Percentiles rank a stretch among this genome's conserved stretches.
These are phyloP conservation scores for Bruguiera gymnorhiza DNA, from an alignment of 345 rosid genomes.

Conservation along the genomic window DNA sequence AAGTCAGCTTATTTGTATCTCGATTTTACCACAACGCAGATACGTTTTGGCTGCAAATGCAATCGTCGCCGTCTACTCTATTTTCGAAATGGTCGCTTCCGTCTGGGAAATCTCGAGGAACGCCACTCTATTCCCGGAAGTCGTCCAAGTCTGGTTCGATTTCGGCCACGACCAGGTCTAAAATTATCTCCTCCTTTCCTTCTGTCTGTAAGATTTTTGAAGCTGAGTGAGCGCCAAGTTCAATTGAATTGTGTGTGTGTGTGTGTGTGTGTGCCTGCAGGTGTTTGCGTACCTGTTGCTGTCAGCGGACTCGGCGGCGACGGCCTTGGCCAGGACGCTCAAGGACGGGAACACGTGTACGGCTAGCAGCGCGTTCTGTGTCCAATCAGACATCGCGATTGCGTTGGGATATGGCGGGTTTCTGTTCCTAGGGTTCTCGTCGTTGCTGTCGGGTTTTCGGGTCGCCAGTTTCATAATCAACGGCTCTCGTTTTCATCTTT, in stretches of 20 bases:
- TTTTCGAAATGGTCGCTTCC: slow-evolving; percentile 66
- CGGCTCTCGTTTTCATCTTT: slow-evolving; percentile 82
- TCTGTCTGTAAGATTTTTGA: neutral
- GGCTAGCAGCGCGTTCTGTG: slow-evolving; percentile 51
- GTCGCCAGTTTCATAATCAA: slow-evolving; percentile 68
- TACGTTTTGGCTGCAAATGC: slow-evolving; percentile 76
- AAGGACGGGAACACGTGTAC: slow-evolving; percentile 50
- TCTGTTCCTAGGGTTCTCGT: slow-evolving; percentile 64
- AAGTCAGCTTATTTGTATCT: neutral
- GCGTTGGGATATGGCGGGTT: slow-evolving; percentile 81
- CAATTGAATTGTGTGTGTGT: neutral
- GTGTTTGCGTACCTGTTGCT: slow-evolving; percentile 76
- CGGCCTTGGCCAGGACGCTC: slow-evolving; percentile 63
- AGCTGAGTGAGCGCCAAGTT: neutral
- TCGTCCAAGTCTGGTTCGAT: slow-evolving; percentile 94
- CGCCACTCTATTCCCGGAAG: slow-evolving; percentile 74
- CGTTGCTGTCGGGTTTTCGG: slow-evolving; percentile 78
- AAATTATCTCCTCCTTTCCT: neutral
- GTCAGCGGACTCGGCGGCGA: slow-evolving; percentile 79
- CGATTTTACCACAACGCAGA: slow-evolving; percentile 28
- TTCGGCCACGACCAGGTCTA: slow-evolving; percentile 96
- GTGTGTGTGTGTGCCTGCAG: slow-evolving; percentile 24
- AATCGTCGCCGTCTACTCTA: slow-evolving; percentile 78
- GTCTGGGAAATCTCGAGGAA: slow-evolving; percentile 84
- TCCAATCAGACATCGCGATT: slow-evolving; percentile 71